Base-by-base conservation (phyloP, 2,329 filamentous ascomycete species). In the Sporothrix schenckii region DNA sequence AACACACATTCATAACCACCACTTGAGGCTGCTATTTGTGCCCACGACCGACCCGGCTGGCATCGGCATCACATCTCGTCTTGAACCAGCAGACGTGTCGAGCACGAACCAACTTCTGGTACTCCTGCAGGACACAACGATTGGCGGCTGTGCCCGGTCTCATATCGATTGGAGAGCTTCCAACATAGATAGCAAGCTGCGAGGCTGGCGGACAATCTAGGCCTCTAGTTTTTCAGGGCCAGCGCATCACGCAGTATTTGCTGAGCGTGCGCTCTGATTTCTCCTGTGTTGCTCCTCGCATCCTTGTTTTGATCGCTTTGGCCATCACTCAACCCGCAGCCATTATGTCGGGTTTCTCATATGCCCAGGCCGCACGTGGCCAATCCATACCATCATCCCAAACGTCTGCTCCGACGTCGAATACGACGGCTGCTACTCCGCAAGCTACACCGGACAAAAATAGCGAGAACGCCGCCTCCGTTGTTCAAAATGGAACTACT, bases 301-400 rank as follows among this genome's bases (percentile, higher is more conserved):
- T 24, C 16, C 47, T 19, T 10, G 47, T 27, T 16, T 13, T 24
- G 24, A 16, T 66, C 47, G 47, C 63, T 53, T 49, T 39, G 63
- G 63, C 47, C 24, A 34, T 65, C 60, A 14, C 41, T 19, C 39
- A 30, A 34, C 50, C 27, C 19, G 10, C 47, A 47, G 13, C 34
- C 39, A 60, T 75, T 66, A 88, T 88, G 86, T 85, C 86, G 74
- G 84, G 88, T 47, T 97, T 97, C 79, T 97, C 94, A 72, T 98
- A 98, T 81, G 94, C 94, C 77, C 93, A 97, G 86, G 94, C 94
- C 78, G 94, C 94, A 72, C 95, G 95, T 81, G 93, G 94, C 77
- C 87, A 91, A 76, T 82, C 87, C 70, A 78, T 82, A 27, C 19
- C 53, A 66, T 13, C 63, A 69, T 76, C 81, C 70, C 77, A 82